Evolutionary conservation across 306 rosid species (phyloP), one percentile per base, ranked within the genome.

Genomic region (Sesbania bispinosa): DNA sequence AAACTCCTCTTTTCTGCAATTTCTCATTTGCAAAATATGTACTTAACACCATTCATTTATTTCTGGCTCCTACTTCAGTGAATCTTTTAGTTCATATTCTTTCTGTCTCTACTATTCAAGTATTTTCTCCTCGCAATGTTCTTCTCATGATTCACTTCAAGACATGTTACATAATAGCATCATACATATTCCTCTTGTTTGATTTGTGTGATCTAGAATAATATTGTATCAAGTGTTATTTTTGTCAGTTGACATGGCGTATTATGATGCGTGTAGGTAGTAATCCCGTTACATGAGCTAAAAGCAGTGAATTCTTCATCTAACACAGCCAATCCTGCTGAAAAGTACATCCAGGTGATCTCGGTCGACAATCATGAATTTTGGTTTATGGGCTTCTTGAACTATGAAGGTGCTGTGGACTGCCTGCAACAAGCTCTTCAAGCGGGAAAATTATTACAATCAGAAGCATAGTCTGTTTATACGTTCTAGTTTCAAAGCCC

Each of bases 361-460:
- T 85, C 97, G 0, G 73, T 73, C 1, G 97, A 95, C 67, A 86
- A 91, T 68, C 90, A 86, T 46, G 99, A 95, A 63, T 91, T 95
- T 85, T 95, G 99, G 99, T 91, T 95, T 45, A 88, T 89, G 99
- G 99, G 96, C 5, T 95, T 95, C 79, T 75, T 91, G 60, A 84
- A 82, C 71, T 95, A 95, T 46, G 90, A 81, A 0, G 86, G 76
- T 57, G 96, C 97, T 38, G 79, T 81, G 74, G 81, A 75, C 13
- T 53, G 21, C 80, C 87, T 95, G 67, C 82, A 64, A 75, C 88
- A 82, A 55, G 88, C 90, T 74, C 60, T 82, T 30, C 82, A 82
- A 57, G 61, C 81, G 46, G 82, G 66, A 47, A 74, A 58, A 80
- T 62, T 59, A 59, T 46, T 73, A 75, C 80, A 51, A 36, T 51